Conservation (phyloP, 805 yeast species). For the Metschnikowia corniflorae region DNA sequence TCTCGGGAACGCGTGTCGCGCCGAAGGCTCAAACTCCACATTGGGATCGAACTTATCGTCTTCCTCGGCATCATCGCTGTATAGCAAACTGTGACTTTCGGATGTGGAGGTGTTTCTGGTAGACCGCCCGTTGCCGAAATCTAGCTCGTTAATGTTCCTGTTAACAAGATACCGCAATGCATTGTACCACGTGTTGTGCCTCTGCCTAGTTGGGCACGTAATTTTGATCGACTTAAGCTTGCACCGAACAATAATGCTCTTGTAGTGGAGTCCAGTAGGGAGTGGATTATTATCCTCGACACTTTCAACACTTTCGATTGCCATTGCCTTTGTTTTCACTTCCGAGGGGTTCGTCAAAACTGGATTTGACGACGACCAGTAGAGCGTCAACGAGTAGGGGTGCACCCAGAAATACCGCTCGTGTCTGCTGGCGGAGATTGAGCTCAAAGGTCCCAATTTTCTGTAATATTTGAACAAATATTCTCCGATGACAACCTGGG, state of each 20-base stretch:
- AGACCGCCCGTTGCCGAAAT: slow-evolving; percentile 26
- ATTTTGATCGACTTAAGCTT: slow-evolving; percentile 64
- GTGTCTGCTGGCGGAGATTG: slow-evolving; percentile 76
- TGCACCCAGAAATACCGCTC: slow-evolving; percentile 95
- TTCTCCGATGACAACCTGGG: slow-evolving; percentile 94
- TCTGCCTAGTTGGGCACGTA: slow-evolving; percentile 82
- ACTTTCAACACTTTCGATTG: slow-evolving; percentile 73
- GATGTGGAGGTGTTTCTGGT: background rate
- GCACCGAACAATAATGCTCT: slow-evolving; percentile 74
- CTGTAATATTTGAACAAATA: slow-evolving; percentile 81
- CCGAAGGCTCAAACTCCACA: slow-evolving; percentile 14
- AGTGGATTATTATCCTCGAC: slow-evolving; percentile 81
- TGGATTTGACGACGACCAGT: slow-evolving; percentile 86
- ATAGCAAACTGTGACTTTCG: slow-evolving; percentile 5
- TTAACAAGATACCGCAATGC: slow-evolving; percentile 74
- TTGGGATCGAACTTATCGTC: slow-evolving; percentile 13
- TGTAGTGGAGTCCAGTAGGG: slow-evolving; percentile 85
- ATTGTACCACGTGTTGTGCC: slow-evolving; percentile 90
- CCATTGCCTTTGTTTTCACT: slow-evolving; percentile 71
- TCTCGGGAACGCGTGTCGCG: slow-evolving; percentile 20
- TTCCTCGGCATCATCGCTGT: slow-evolving; percentile 1
- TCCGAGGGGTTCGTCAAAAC: slow-evolving; percentile 63
- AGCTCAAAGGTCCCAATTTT: slow-evolving; percentile 67
- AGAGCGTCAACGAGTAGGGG: slow-evolving; percentile 85
- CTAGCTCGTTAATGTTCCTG: slow-evolving; percentile 57